Evolutionary conservation across 345 rosid species (phyloP).

Genomic region (Acer campestre): DNA sequence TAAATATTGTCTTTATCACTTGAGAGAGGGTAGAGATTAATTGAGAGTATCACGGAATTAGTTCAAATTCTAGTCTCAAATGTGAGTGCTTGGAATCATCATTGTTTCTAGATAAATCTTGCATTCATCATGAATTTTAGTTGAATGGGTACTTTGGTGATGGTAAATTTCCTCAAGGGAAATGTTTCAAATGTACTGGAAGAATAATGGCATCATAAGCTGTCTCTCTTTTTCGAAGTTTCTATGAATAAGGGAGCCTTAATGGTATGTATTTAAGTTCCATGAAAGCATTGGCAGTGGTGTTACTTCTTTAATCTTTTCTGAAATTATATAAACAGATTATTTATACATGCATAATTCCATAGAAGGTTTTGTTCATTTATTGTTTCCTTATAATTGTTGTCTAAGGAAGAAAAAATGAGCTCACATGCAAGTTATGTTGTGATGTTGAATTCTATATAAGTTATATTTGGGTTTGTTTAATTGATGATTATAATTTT

Average conservation of each 20-base stretch:
- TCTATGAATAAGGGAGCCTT: constrained; percentile 90
- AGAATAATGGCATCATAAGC: constrained; percentile 83
- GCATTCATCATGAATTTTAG: constrained; percentile 10
- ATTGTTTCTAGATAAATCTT: background rate
- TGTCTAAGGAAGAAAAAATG: background rate
- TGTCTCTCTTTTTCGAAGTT: constrained; percentile 61
- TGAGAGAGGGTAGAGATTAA: too few species aligned
- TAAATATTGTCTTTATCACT: too few species aligned
- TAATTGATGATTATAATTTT: too few species aligned
- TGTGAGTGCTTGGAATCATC: background rate
- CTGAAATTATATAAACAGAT: background rate
- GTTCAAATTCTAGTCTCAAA: background rate
- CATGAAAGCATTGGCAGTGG: background rate
- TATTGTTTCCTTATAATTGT: too few species aligned
- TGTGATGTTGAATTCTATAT: background rate
- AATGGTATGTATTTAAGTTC: constrained; percentile 50
- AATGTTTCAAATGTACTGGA: constrained; percentile 57
- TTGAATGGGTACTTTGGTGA: constrained; percentile 20
- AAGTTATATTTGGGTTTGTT: background rate
- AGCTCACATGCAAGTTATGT: background rate
- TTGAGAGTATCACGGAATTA: background rate
- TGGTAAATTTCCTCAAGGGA: constrained; percentile 35
- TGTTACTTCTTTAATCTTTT: background rate
- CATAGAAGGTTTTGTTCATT: background rate
- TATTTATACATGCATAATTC: background rate